Percentiles rank a stretch among this genome's conserved stretches.
phyloP scores from a whole-genome alignment of 495 filamentous ascomycete genomes.

The Aspergillus olivimuriae region DNA sequence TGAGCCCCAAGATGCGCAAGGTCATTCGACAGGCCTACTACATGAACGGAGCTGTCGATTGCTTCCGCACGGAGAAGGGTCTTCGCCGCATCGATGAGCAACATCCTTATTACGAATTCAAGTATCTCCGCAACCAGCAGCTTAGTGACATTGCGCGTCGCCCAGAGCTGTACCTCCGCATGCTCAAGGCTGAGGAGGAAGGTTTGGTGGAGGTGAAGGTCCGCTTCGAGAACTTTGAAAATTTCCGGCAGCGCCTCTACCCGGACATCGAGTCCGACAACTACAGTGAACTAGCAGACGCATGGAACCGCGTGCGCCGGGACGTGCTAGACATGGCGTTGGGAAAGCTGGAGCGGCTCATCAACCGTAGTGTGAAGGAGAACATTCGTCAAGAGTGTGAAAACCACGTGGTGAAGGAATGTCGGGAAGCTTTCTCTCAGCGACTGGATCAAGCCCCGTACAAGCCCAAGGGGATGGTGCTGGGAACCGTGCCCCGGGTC shows the following conservation, averaged over 20 bases:
- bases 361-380: conserved; percentile 88
- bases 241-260: conserved; percentile 68
- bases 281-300: conserved; percentile 88
- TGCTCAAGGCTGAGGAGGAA: conserved; percentile 95
- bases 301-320: conserved; percentile 82
- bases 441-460: conserved; percentile 92
- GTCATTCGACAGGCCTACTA: conserved; percentile 79
- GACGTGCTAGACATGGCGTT: conserved; percentile 81
- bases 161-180: conserved; percentile 85
- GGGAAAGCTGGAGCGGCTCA: conserved; percentile 70
- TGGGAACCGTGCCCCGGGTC: conserved; percentile 83
- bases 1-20: conserved; percentile 86
- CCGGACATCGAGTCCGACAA: conserved; percentile 86
- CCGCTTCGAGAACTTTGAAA: conserved; percentile 63
- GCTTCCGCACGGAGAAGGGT: conserved; percentile 87
- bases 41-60: conserved; percentile 71
- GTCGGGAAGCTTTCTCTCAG: conserved; percentile 77
- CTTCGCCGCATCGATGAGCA: conserved; percentile 91
- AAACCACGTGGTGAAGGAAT: conserved; percentile 72
- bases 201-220: conserved; percentile 80
- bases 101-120: conserved; percentile 95
- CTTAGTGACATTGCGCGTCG: conserved; percentile 70
- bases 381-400: conserved; percentile 87
- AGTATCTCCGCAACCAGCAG: conserved; percentile 85
- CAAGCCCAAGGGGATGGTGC: conserved; percentile 87